Base-by-base conservation (phyloP, 257 asterid species). In the Mentha longifolia region DNA sequence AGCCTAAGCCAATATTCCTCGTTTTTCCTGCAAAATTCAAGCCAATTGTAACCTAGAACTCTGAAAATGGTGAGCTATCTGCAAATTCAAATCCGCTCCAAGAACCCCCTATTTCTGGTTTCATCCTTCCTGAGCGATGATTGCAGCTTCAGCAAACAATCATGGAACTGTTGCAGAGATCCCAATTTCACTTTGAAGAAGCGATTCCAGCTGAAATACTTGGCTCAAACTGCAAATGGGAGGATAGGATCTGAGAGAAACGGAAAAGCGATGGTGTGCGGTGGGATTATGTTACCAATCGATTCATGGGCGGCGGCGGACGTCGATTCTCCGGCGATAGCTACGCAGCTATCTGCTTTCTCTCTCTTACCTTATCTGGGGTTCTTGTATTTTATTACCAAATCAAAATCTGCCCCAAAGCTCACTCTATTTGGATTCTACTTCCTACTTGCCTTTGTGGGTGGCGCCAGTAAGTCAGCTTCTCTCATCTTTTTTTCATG, bases 401-500 rank as follows among this genome's bases (percentile, higher is more conserved):
- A 89, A 82, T 94, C 98, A 39, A 88, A 88, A 37, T 80, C 98
- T 67, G 88, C 96, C 7, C 99, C 99, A 47, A 81, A 78, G 37
- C 97, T 89, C 79, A 89, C 98, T 20, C 93, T 94, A 59, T 89
- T 94, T 75, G 98, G 98, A 37, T 94, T 89, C 89, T 94, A 89
- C 79, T 90, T 92, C 94, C 81, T 90, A 85, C 96, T 88, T 65
- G 96, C 87, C 41, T 92, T 90, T 67, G 96, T 92, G 43, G 96
- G 85, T 50, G 98, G 89, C 71, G 89, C 99, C 11, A 89, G 97
- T 94, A 67, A 86, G 96, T 80, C 68, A 6, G 66, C 25, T 79
- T 73, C 35, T 66, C 83, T 13, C 47, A 2, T 14, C 39, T 4
- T 13, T 7, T 7, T 8, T 17, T 74, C 6, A 8, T 56, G 37